Evolutionary conservation across 2,329 filamentous ascomycete species (phyloP), one percentile per base, ranked within the genome.

Genomic region (Fusarium torreyae): DNA sequence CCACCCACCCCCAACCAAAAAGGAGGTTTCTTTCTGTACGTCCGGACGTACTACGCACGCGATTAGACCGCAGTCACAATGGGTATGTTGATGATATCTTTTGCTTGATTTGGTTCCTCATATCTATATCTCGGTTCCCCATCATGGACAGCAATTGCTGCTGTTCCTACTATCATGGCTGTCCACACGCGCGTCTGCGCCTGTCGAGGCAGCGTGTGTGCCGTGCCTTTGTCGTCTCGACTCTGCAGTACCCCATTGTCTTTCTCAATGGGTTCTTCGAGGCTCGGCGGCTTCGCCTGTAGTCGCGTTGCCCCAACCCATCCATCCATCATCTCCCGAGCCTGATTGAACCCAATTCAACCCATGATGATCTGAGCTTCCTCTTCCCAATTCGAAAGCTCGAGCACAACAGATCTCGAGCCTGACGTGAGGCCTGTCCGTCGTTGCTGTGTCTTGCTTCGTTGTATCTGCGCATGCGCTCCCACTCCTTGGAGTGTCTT

Each of bases 401-500:
- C 49, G 49, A 50, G 55, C 56, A 70, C 53, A 57, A 60, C 67
- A 70, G 69, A 73, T 63, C 48, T 53, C 60, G 50, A 70, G 52
- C 56, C 42, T 57, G 48, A 46, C 52, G 53, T 54, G 38, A 49
- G 52, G 38, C 40, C 61, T 65, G 59, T 49, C 40, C 43, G 63
- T 40, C 54, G 57, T 53, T 70, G 64, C 60, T 69, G 60, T 69
- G 65, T 66, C 54, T 66, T 66, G 66, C 40, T 58, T 53, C 52
- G 40, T 62, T 70, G 57, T 68, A 66, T 64, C 65, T 55, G 54
- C 63, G 50, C 65, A 62, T 66, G 60, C 63, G 44, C 61, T 73
- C 64, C 63, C 73, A 74, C 73, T 74, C 73, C 73, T 75, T 46
- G 73, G 73, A 75, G 73, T 75, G 73, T 75, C 66, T 63, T 75